These are phyloP conservation scores for Fomitiporia mediterranea DNA, from an alignment of 1,284 basidiomycete species.

Conservation along the genomic window DNA sequence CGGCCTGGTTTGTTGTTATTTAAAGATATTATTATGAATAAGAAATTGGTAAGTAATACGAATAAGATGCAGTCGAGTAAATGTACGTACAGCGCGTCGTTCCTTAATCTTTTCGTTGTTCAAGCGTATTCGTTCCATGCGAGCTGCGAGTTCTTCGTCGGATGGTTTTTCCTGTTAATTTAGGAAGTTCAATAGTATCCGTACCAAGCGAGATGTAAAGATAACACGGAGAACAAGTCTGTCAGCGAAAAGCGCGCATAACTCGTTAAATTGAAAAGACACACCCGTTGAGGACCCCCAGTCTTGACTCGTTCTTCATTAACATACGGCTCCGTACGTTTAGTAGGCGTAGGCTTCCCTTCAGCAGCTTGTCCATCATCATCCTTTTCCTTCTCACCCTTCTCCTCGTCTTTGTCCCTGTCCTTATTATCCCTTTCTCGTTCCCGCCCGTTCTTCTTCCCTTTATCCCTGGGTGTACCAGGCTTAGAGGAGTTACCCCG, in stretches of 20 bases:
- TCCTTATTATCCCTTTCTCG: slow-evolving; percentile 3
- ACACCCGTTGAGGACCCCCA: slow-evolving; percentile 65
- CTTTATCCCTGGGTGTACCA: background rate
- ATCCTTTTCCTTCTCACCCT: slow-evolving; percentile 14
- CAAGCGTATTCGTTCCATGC: slow-evolving; percentile 69
- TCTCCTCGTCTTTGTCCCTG: slow-evolving; percentile 9
- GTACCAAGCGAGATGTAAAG: too few relatives aligned
- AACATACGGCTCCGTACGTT: slow-evolving; percentile 49
- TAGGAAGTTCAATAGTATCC: too few relatives aligned
- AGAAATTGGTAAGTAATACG: background rate
- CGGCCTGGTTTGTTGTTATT: too few relatives aligned
- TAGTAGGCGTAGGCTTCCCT: slow-evolving; percentile 30
- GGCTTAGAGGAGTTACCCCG: too few relatives aligned
- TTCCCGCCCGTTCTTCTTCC: slow-evolving; percentile 13
- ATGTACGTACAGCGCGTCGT: slow-evolving; percentile 50
- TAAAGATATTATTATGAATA: too few relatives aligned
- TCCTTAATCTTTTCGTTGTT: slow-evolving; percentile 82
- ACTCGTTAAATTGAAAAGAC: slow-evolving; percentile 23
- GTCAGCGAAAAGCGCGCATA: background rate
- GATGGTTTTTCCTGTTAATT: slow-evolving; percentile 70
- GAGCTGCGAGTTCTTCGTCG: slow-evolving; percentile 64
- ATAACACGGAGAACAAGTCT: background rate
- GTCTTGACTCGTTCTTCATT: slow-evolving; percentile 77
- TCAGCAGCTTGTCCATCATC: background rate
- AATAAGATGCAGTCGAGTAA: slow-evolving; percentile 5